Evolutionary conservation across 2,329 filamentous ascomycete species (phyloP), one percentile per base, ranked within the genome.

Genomic region (Elsinoe batatas): DNA sequence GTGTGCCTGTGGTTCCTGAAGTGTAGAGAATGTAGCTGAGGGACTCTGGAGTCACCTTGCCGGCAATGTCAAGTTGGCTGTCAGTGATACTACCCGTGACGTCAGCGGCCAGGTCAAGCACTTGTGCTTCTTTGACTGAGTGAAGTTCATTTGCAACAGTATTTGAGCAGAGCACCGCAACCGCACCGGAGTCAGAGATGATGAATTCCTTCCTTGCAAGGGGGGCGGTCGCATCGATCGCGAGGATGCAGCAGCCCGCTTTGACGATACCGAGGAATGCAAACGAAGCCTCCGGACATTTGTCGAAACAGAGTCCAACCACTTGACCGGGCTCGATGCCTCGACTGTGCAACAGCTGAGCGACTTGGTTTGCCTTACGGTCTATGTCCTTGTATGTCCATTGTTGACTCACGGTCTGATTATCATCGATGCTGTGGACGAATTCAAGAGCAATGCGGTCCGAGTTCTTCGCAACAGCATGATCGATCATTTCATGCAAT

Each of bases 11-110:
- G 0, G 89, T 94, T 3, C 89, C 88, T 3, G 87, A 91, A 0
- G 89, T 95, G 67, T 94, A 95, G 1, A 95, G 75, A 57, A 88
- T 91, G 66, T 94, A 95, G 62, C 85, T 89, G 0, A 82, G 81
- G 60, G 84, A 79, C 18, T 78, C 72, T 3, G 79, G 69, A 1
- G 67, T 61, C 56, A 70, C 65, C 5, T 55, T 37, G 4, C 26
- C 58, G 12, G 30, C 6, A 30, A n/a, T 20, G 10, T 47, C 22
- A 11, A 35, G 30, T 17, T 26, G 53, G 2, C n/a, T n/a, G 22
- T 8, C 20, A 67, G 66, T n/a, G 57, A 74, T 65, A 64, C 65
- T 46, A 0, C 60, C 58, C 11, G 61, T 58, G 12, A 81, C 64
- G 12, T 71, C 69, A 4, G 64, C 58, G 10, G 68, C 70, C 4